Base-by-base conservation (phyloP, 2,329 filamentous ascomycete genomes). In the Aspergillus intermedius region DNA sequence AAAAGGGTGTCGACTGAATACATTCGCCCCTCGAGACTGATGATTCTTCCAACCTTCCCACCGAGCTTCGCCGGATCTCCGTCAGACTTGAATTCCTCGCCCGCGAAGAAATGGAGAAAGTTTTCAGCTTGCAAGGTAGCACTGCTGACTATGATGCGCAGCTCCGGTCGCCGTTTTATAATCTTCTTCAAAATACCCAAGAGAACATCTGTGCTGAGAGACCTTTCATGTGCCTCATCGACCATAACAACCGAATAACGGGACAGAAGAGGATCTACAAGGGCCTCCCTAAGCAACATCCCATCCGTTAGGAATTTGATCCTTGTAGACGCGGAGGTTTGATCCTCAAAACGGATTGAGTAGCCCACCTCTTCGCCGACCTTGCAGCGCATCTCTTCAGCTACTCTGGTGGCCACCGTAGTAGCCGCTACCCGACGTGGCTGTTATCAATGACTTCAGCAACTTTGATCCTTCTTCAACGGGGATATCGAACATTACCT, bases 281-380 rank as follows among this genome's bases (percentile, higher is more conserved):
- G 78, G 23, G 91, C 93, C 70, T 98, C 93, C 60, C 91, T 78
- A 46, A 98, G 82, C 28, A 98, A 78, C 44, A 98, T 76, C 0
- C 91, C 91, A 71, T 98, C 93, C 0, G 91, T 98, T 54, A 97
- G 73, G 63, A 97, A 97, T 66, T 98, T 96, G 72, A 98, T 91
- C 46, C 82, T 82, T 1, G 93, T 98, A 30, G 81, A 77, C 15
- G 84, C 78, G 17, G 90, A 95, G 4, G 91, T 95, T 54, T 88
- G 81, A 77, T 97, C 91, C 65, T 98, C 91, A 62, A 98, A 84
- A 49, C 81, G 81, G 56, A 97, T 95, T 1, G 89, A 94, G 67
- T 95, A 97, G 47, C 93, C 93, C 21, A 91, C 87, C 64, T 95
- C 86, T 69, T 95, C 89, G 23, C 93, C 93, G 9, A 97, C 66